Conservation (phyloP, 345 rosid genomes). For the Corymbia maculata region DNA sequence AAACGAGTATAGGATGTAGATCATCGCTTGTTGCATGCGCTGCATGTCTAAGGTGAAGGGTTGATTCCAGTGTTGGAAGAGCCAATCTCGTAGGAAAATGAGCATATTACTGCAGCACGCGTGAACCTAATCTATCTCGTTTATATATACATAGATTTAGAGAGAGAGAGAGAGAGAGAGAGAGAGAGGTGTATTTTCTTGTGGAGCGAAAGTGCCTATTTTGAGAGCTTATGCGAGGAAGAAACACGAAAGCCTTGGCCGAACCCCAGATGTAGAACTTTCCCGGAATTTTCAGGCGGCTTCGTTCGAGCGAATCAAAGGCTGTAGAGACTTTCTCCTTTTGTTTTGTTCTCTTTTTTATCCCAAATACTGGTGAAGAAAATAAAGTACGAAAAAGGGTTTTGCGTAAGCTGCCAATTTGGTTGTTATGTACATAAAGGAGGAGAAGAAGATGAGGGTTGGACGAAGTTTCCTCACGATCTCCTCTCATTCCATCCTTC, state of each 20-base stretch:
- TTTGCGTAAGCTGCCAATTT: background rate
- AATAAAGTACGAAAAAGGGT: background rate
- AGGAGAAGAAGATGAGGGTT: background rate
- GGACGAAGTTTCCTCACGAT: background rate
- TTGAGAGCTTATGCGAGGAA: background rate
- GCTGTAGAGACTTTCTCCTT: background rate
- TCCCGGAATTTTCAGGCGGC: constrained; percentile 19
- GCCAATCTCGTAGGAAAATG: background rate
- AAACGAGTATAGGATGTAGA: background rate
- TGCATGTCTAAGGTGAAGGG: background rate
- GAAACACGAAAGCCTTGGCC: background rate
- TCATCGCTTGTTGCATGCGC: background rate
- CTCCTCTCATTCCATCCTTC: background rate
- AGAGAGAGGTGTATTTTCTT: background rate
- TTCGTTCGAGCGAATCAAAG: background rate
- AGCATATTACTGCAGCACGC: background rate
- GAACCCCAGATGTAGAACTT: constrained; percentile 2
- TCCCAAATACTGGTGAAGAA: background rate
- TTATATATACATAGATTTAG: background rate
- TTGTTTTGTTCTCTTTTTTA: background rate
- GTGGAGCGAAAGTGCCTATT: background rate
- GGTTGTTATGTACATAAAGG: background rate
- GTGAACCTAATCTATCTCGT: background rate
- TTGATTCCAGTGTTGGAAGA: background rate
- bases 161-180: background rate